Evolutionary conservation across 2,329 filamentous ascomycete genomes (phyloP).

Genomic region (Colletotrichum tropicicola): DNA sequence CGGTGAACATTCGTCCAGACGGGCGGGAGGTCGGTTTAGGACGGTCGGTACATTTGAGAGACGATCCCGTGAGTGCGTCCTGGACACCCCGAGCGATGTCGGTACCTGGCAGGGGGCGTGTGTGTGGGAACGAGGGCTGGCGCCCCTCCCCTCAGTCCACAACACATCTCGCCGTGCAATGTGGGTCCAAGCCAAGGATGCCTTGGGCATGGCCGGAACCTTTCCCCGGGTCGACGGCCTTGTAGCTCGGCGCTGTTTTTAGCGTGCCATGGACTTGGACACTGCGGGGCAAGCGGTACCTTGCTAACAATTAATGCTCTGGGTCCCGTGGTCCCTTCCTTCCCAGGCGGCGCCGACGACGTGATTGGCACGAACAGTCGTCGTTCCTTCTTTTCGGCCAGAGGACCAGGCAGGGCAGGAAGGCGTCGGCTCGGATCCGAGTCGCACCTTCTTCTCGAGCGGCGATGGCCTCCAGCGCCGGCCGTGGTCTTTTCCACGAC

Average conservation of each 20-base stretch:
- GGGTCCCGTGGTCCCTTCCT: neutral
- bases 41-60: too few relatives aligned
- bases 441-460: neutral
- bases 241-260: slow-evolving; percentile 17
- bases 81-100: too few relatives aligned
- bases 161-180: slow-evolving; percentile 16
- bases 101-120: too few relatives aligned
- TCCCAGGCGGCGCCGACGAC: neutral
- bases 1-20: neutral
- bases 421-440: neutral
- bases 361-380: neutral
- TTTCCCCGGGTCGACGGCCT: slow-evolving; percentile 19
- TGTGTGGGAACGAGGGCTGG: neutral
- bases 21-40: too few relatives aligned
- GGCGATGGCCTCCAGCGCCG: neutral
- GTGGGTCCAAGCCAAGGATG: neutral
- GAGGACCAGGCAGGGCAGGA: too few relatives aligned
- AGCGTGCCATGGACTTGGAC: slow-evolving; percentile 27
- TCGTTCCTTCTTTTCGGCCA: too few relatives aligned
- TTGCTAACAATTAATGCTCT: slow-evolving; percentile 24
- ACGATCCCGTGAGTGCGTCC: too few relatives aligned
- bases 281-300: slow-evolving; percentile 15
- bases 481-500: neutral
- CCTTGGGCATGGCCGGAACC: slow-evolving; percentile 24
- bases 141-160: too few relatives aligned